These are phyloP conservation scores for Cystobasidium sp. DNA, from an alignment of 1,284 basidiomycete genomes.

Conservation along the genomic window DNA sequence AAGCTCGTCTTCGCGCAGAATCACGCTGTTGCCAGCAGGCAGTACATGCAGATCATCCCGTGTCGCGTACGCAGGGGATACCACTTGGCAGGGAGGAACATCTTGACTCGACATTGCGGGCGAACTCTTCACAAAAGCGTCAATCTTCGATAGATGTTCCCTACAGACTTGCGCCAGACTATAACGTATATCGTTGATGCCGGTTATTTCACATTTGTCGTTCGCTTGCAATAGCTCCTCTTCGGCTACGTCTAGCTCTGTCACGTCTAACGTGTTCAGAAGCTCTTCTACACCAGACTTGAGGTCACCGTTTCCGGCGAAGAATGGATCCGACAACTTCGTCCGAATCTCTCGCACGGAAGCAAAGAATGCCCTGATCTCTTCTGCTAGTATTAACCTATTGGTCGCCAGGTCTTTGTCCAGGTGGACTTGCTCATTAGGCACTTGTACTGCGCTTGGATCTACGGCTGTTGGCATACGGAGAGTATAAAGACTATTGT, in stretches of 20 bases:
- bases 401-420: not conserved
- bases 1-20: slow-evolving; percentile 16
- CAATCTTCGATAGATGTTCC: not conserved
- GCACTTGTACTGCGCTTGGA: not conserved
- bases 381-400: not conserved
- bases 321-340: not conserved
- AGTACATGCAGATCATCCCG: slow-evolving; percentile 3
- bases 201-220: not conserved
- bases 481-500: not conserved
- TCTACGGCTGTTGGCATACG: slow-evolving; percentile 16
- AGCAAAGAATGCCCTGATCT: not conserved
- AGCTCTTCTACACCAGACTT: not conserved
- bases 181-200: slow-evolving; percentile 8
- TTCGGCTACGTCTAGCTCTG: slow-evolving; percentile 3
- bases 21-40: slow-evolving; percentile 9
- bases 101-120: not conserved
- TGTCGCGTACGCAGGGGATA: not conserved
- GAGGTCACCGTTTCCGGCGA: not conserved
- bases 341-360: not conserved
- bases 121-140: not conserved
- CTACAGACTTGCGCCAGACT: not conserved
- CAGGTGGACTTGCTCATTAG: not conserved
- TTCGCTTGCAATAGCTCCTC: not conserved
- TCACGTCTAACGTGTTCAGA: not conserved
- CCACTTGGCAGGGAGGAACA: not conserved